Evolutionary conservation across 108 stramenopile species (phyloP), one percentile per base, ranked within the genome.

Genomic region (Craspedostauros australis): DNA sequence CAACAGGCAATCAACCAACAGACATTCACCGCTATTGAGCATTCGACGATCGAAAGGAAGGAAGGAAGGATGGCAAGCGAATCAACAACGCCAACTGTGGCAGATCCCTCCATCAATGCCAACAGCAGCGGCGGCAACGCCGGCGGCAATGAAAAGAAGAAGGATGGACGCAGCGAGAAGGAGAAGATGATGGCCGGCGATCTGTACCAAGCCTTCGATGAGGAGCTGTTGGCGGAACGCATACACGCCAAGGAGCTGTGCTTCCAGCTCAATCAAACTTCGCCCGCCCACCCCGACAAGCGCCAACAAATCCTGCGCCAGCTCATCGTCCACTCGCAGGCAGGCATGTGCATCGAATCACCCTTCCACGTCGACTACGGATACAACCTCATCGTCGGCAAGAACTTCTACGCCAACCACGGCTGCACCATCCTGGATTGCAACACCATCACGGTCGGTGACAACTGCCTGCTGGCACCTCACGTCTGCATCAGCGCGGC

Each of bases 321-420:
- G 40, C 24, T 71, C 18, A 15, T 71, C 12, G 20, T 44, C 7
- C 3, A 20, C 7, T 21, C 16, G 5, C 2, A 14, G 7, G 26
- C 23, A 20, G 25, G 18, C 23, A 22, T 39, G 11, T 45, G 59
- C 9, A 38, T 51, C 24, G 77, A 83, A 64, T 57, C 81, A 16
- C 76, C 77, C 23, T 78, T 83, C 31, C 55, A 76, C 44, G 36
- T 58, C 21, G 81, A 83, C 43, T 83, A 83, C 65, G 81, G 81
- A 18, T 66, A 38, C 37, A 60, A 77, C 26, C 26, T 78, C n/a
- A 33, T 42, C 15, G 57, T 76, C 8, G 81, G 74, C 3, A 39
- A 56, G 19, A 64, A 68, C 34, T 75, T 83, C 39, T 83, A 78
- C 54, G 69, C 71, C 66, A 83, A 83, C 40, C 72, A 73, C 54